Evolutionary conservation across 768 basidiomycete species (phyloP), one percentile per base, ranked within the genome.

Genomic region (Trametes cinnabarina): DNA sequence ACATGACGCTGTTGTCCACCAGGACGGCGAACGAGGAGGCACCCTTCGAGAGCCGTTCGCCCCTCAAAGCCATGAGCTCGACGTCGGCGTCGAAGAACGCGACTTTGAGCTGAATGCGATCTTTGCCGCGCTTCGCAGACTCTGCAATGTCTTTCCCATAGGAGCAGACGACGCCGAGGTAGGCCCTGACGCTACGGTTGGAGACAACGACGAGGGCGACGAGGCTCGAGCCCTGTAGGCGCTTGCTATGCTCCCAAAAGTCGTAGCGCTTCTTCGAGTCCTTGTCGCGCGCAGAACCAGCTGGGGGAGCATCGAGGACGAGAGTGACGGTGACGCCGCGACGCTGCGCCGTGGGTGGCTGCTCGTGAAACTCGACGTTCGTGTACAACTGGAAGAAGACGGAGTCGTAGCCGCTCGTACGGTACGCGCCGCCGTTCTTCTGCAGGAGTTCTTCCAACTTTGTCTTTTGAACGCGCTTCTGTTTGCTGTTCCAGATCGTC

Each of bases 231-330:
- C 78, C 76, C 49, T 80, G 75, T 10, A 90, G 77, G 0, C 85
- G 76, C 56, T 85, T 85, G 6, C 82, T 77, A 23, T 79, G 75
- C 68, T 88, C 79, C 89, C 88, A 90, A 67, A 79, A 90, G 4
- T 73, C 70, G 1, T 64, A 72, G 8, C 88, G 80, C 15, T 66
- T 71, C 22, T 65, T 65, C 3, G 72, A 30, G 40, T 74, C 68
- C 1, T 65, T 22, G 41, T 77, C 69, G 22, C 85, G 77, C 5
- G 86, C 82, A 1, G 47, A 28, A 10, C 65, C 73, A 1, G 82
- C 84, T 3, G 84, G 81, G 20, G 89, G 87, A 0, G 85, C 63
- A 57, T 82, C 77, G 23, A 85, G 63, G 0, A 68, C 52, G 1
- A 89, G 60, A 1, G 74, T 73, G 11, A 78, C 75, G 0, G 81